These are phyloP conservation scores for Fusarium virguliforme DNA, from an alignment of 2,329 filamentous ascomycete species.

Conservation along the genomic window DNA sequence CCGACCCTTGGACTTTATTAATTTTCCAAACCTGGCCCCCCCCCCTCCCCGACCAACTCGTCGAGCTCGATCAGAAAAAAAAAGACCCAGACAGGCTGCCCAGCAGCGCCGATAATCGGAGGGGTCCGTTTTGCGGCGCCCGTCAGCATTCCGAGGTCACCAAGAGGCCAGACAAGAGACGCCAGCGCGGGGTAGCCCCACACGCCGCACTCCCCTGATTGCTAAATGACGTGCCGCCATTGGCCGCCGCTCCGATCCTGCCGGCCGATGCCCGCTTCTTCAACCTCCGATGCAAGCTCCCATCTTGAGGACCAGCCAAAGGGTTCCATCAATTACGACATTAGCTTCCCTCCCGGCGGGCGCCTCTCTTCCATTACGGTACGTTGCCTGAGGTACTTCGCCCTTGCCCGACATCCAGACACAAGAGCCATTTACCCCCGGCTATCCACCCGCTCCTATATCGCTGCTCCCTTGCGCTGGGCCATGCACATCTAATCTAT, in stretches of 20 bases:
- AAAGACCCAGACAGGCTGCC: conserved; percentile 29
- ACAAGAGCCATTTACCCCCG: background rate
- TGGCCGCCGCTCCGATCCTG: conserved; percentile 42
- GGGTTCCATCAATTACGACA: conserved; percentile 41
- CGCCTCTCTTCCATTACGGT: background rate
- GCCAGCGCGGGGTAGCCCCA: conserved; percentile 52
- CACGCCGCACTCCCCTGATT: conserved; percentile 49
- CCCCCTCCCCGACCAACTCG: conserved; percentile 30
- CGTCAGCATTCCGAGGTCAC: conserved; percentile 49
- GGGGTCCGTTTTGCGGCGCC: conserved; percentile 39
- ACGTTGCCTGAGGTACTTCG: background rate
- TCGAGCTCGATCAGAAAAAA: conserved; percentile 47
- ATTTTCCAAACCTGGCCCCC: conserved; percentile 44
- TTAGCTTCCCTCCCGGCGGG: conserved; percentile 17
- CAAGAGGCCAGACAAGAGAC: conserved; percentile 44
- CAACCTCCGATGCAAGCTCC: conserved; percentile 49
- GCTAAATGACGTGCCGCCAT: conserved; percentile 49
- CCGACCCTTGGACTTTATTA: conserved; percentile 49
- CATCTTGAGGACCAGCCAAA: conserved; percentile 25
- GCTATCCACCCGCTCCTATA: conserved; percentile 10
- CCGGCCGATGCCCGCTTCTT: conserved; percentile 45
- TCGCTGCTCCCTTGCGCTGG: background rate
- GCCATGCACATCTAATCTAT: background rate
- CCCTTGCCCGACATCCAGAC: conserved; percentile 16
- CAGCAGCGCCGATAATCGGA: conserved; percentile 53